Percentiles rank a stretch among this genome's conserved stretches.
phyloP scores from a whole-genome alignment of 768 basidiomycete species.

The Suillus weaverae region DNA sequence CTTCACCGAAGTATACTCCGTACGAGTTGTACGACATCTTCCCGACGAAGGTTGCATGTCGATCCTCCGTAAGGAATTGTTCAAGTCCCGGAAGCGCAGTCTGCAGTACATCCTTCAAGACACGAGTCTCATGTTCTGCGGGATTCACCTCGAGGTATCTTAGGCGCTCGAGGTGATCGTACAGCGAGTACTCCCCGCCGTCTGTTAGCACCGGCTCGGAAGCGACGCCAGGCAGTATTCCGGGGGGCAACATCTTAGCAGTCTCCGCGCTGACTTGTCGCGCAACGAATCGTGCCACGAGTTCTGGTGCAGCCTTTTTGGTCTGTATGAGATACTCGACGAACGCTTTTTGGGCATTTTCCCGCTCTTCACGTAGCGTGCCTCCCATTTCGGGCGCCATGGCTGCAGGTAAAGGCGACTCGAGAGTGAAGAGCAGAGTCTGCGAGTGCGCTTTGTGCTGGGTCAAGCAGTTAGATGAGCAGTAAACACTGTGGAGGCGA shows the following conservation, averaged over 20 bases:
- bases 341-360: slow-evolving; percentile 60
- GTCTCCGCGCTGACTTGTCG: slow-evolving; percentile 69
- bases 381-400: slow-evolving; percentile 35
- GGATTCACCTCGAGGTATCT: slow-evolving; percentile 61
- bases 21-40: slow-evolving; percentile 78
- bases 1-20: slow-evolving; percentile 67
- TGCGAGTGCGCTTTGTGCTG: slow-evolving; percentile 60
- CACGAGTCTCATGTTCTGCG: slow-evolving; percentile 46
- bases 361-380: slow-evolving; percentile 43
- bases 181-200: slow-evolving; percentile 56
- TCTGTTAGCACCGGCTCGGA: slow-evolving; percentile 37
- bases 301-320: slow-evolving; percentile 46
- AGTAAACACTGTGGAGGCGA: slow-evolving; percentile 62
- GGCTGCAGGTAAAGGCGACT: slow-evolving; percentile 54
- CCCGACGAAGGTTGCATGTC: slow-evolving; percentile 58
- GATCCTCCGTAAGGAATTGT: slow-evolving; percentile 64
- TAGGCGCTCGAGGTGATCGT: slow-evolving; percentile 77
- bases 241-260: slow-evolving; percentile 46
- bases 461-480: slow-evolving; percentile 66
- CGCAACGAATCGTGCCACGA: slow-evolving; percentile 72
- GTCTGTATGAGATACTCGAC: slow-evolving; percentile 54
- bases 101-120: slow-evolving; percentile 56
- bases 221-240: slow-evolving; percentile 19
- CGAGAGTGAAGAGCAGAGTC: slow-evolving; percentile 68
- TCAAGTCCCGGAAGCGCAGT: slow-evolving; percentile 72